A percentile compares a stretch with the other conserved stretches of the same genome.
These are phyloP conservation scores for Lecanicillium sp. DNA, from an alignment of 2,329 filamentous ascomycete species.

Conservation along the genomic window DNA sequence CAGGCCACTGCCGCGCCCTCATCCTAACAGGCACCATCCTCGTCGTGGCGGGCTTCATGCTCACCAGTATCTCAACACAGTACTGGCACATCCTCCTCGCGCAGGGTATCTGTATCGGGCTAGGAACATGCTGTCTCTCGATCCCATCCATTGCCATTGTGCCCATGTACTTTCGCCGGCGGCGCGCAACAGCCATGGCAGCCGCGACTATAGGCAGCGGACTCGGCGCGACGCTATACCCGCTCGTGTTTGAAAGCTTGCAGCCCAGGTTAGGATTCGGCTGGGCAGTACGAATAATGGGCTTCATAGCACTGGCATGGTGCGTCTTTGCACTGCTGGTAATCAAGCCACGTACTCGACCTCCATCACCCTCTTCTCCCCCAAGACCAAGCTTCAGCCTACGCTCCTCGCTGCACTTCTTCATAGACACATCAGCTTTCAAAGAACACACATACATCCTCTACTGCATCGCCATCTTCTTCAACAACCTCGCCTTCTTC, in stretches of 20 bases:
- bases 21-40: constrained; percentile 24
- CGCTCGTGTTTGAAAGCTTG: constrained; percentile 26
- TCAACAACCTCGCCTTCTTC: constrained; percentile 26
- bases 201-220: constrained; percentile 32
- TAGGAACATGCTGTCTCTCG: constrained; percentile 31
- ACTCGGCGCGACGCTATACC: constrained; percentile 29
- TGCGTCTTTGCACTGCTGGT: constrained; percentile 20
- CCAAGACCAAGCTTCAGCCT: background rate
- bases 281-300: constrained; percentile 26
- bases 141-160: constrained; percentile 31
- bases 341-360: constrained; percentile 16
- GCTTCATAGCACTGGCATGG: constrained; percentile 23
- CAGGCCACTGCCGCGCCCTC: constrained; percentile 24
- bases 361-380: constrained; percentile 3
- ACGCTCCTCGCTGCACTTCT: constrained; percentile 11
- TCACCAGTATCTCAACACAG: constrained; percentile 24
- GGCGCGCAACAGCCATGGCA: constrained; percentile 32
- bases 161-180: constrained; percentile 28
- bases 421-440: constrained; percentile 22
- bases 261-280: constrained; percentile 20
- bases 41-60: constrained; percentile 28
- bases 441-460: constrained; percentile 21
- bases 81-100: constrained; percentile 35
- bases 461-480: constrained; percentile 22
- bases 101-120: constrained; percentile 32